Percentiles rank a stretch among this genome's conserved stretches.
These are phyloP conservation scores for Akanthomyces uredinophilus DNA, from an alignment of 2,329 filamentous ascomycete genomes.

Conservation along the genomic window DNA sequence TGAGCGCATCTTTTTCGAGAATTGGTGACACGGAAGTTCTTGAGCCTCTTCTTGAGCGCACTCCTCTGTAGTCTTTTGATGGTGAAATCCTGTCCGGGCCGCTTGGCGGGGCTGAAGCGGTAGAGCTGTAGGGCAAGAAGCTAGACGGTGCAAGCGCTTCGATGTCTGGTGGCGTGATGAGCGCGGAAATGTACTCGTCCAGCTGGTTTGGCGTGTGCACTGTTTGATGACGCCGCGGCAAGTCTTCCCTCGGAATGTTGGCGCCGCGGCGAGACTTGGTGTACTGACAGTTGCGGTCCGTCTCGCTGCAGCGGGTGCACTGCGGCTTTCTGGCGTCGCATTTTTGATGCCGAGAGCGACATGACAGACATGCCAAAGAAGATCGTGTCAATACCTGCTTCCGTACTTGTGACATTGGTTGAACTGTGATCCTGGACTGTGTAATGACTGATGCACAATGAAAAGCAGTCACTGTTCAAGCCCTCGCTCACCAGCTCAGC, in stretches of 20 bases:
- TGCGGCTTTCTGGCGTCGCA: conserved; percentile 46
- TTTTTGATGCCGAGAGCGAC: conserved; percentile 46
- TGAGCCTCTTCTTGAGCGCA: neutral
- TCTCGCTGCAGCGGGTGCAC: conserved; percentile 39
- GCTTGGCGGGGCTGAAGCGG: neutral
- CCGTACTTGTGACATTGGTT: conserved; percentile 7
- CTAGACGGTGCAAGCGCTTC: neutral
- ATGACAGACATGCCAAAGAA: conserved; percentile 45
- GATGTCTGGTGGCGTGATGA: conserved; percentile 1
- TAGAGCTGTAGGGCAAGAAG: conserved; percentile 8
- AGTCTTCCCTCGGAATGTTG: neutral
- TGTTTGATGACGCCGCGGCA: neutral
- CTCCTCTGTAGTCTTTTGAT: neutral
- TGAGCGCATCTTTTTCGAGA: conserved; percentile 20
- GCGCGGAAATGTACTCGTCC: neutral
- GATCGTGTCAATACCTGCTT: conserved; percentile 21
- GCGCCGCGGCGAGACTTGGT: conserved; percentile 46
- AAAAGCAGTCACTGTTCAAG: neutral
- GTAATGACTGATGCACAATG: neutral
- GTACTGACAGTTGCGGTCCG: conserved; percentile 43
- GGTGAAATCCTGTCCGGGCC: neutral
- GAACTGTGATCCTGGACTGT: neutral
- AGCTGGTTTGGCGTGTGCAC: neutral
- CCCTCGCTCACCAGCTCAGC: neutral
- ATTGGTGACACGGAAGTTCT: neutral